phyloP scores from a whole-genome alignment of 768 basidiomycete species.

The Leccinellum luteum region DNA sequence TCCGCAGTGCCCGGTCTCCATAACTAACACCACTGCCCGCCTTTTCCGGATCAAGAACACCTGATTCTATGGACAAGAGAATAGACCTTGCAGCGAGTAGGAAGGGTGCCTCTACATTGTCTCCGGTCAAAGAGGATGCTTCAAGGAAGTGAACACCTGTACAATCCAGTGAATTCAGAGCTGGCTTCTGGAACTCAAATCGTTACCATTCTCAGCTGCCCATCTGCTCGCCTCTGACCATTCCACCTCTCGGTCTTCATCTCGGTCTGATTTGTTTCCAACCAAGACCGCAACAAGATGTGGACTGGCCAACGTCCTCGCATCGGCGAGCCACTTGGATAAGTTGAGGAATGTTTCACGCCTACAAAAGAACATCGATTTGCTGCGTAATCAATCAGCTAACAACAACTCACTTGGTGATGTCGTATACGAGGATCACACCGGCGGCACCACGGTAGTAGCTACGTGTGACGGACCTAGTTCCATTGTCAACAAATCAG shows the following conservation, averaged over 20 bases:
- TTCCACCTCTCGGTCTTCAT: constrained; percentile 93
- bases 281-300: constrained; percentile 88
- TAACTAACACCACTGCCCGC: constrained; percentile 95
- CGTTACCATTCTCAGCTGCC: constrained; percentile 91
- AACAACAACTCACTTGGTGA: constrained; percentile 62
- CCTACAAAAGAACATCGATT: constrained; percentile 41
- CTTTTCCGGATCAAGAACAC: constrained; percentile 88
- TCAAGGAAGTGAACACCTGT: constrained; percentile 94
- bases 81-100: constrained; percentile 83
- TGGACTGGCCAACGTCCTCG: constrained; percentile 87
- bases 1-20: constrained; percentile 87
- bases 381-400: neutral
- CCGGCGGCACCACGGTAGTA: constrained; percentile 96
- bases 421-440: constrained; percentile 91
- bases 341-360: constrained; percentile 85
- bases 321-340: constrained; percentile 89
- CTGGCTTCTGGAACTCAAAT: neutral
- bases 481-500: constrained; percentile 13
- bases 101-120: constrained; percentile 95
- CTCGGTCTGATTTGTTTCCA: constrained; percentile 93
- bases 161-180: constrained; percentile 3
- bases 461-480: constrained; percentile 86
- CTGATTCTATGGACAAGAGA: constrained; percentile 87
- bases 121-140: constrained; percentile 86
- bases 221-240: constrained; percentile 93